Base-by-base conservation (phyloP, 495 filamentous ascomycete species). In the Usnea hakonensis region DNA sequence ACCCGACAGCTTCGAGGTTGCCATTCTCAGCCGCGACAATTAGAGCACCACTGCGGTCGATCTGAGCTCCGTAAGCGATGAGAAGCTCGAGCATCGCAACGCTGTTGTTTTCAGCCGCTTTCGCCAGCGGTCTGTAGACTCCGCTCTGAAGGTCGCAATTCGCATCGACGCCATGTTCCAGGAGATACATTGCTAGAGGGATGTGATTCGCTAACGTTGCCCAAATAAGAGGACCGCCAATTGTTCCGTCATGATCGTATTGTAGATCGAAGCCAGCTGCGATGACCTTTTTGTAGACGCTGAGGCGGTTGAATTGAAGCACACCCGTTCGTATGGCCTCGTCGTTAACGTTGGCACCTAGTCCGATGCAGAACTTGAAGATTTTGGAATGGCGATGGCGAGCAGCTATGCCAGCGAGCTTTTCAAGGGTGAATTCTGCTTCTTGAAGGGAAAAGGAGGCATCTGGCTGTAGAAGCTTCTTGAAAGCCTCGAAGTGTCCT, bases 21-120 rank as follows among this genome's bases (percentile, higher is more conserved):
- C 54, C 54, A 21, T 36, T n/a, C 32, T 38, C 36, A 5, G 54
- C 54, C 0, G 54, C 54, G 5, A 56, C 54, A 56, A 56, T 56
- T 13, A 56, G 30, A 21, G 32, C 54, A 19, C 54, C 54, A 23
- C 54, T 56, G 7, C 19, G 54, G 13, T 56, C 54, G 3, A 56
- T 56, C 33, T 37, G 3, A n/a, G 54, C 54, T 3, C 54, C 54
- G 14, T 56, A 11, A 6, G 1, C 13, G 36, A 56, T 37, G 17
- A 56, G 21, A 10, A 56, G 23, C 7, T 56, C 33, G 17, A 56
- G 10, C 33, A 56, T 36, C 32, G 7, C 32, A 36, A 56, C 32
- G 9, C 54, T 26, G 21, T 38, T 35, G 19, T 23, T 56, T 13
- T 38, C 2, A 13, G 54, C 54, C 19, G 54, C 54, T 13, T 36